A percentile compares a stretch with the other conserved stretches of the same genome.
phyloP scores from a whole-genome alignment of 2,329 filamentous ascomycete genomes.

The Monosporascus sp. region DNA sequence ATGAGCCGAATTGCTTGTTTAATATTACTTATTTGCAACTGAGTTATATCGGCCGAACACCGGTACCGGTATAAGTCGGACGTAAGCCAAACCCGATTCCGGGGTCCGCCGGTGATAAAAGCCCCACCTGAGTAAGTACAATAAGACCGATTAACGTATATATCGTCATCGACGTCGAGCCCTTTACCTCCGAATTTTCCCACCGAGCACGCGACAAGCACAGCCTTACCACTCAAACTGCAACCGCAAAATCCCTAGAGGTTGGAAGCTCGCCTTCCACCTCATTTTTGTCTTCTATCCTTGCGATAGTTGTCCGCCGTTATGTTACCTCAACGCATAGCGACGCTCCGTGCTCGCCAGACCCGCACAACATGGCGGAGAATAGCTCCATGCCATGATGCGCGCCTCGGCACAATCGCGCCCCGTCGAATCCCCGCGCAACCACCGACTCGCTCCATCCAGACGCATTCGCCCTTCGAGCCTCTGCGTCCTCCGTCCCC shows the following conservation, averaged over 20 bases:
- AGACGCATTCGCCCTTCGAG: conserved; percentile 44
- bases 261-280: conserved; percentile 11
- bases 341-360: conserved; percentile 9
- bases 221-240: neutral
- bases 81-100: no score
- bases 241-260: neutral
- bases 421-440: neutral
- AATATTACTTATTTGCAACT: no score
- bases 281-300: neutral
- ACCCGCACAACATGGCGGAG: neutral
- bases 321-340: conserved; percentile 14
- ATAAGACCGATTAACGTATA: no score
- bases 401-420: neutral
- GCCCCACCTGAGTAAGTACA: no score
- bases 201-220: neutral
- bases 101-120: no score
- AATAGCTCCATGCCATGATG: conserved; percentile 1
- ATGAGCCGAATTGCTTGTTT: no score
- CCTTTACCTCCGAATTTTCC: no score
- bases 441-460: conserved; percentile 15
- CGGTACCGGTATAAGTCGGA: no score
- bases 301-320: neutral
- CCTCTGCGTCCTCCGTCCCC: conserved; percentile 74
- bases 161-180: no score
- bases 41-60: no score